Conservation (phyloP, 2,329 filamentous ascomycete species). For the Piedraia hortae region DNA sequence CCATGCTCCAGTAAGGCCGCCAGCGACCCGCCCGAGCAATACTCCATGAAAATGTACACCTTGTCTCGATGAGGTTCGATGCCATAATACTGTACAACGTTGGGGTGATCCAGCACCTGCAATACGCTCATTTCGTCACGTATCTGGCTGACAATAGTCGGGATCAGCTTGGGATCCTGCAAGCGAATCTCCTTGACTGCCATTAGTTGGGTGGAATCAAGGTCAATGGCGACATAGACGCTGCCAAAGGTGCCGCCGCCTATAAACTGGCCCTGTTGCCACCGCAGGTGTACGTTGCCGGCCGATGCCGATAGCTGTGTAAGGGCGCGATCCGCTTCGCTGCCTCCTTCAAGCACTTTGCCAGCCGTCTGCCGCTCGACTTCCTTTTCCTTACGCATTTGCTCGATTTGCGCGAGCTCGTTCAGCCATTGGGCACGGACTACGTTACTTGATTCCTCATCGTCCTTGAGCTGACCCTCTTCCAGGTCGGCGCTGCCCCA, state of each 20-base stretch:
- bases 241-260: slow-evolving; percentile 92
- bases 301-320: slow-evolving; percentile 83
- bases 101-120: slow-evolving; percentile 86
- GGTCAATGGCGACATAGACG: slow-evolving; percentile 88
- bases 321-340: slow-evolving; percentile 82
- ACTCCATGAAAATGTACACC: slow-evolving; percentile 99
- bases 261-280: slow-evolving; percentile 97
- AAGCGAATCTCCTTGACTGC: slow-evolving; percentile 95
- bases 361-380: slow-evolving; percentile 69
- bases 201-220: slow-evolving; percentile 90
- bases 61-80: slow-evolving; percentile 96
- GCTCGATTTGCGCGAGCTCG: slow-evolving; percentile 50
- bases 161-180: slow-evolving; percentile 87
- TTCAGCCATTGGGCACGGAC: slow-evolving; percentile 50
- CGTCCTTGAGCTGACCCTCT: slow-evolving; percentile 43
- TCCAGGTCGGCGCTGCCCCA: slow-evolving; percentile 46
- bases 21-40: slow-evolving; percentile 82
- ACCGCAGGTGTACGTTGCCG: slow-evolving; percentile 82
- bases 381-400: slow-evolving; percentile 48
- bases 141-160: slow-evolving; percentile 78
- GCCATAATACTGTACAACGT: slow-evolving; percentile 90
- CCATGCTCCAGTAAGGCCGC: slow-evolving; percentile 79
- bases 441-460: slow-evolving; percentile 56
- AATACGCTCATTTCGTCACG: slow-evolving; percentile 91
- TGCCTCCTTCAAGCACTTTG: slow-evolving; percentile 73